These are phyloP conservation scores for Didymellaceae sp. DNA, from an alignment of 2,329 filamentous ascomycete species.

Conservation along the genomic window DNA sequence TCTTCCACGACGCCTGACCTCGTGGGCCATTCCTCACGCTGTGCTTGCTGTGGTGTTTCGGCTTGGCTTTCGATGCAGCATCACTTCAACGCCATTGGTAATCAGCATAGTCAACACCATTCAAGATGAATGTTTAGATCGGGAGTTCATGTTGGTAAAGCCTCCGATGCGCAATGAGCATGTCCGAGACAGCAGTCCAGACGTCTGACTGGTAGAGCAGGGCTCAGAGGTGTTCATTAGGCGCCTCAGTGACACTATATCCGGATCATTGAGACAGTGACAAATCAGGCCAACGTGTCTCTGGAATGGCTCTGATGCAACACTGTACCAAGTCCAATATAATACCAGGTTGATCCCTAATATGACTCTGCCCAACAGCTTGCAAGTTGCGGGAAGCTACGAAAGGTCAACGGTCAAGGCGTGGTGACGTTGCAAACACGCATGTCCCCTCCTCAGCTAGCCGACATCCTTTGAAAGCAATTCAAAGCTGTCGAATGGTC, in stretches of 20 bases:
- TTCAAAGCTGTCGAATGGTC: neutral
- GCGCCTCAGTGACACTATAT: slow-evolving; percentile 2
- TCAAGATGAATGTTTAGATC: neutral
- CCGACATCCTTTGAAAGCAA: neutral
- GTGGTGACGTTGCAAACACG: neutral
- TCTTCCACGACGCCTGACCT: neutral
- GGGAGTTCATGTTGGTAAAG: neutral
- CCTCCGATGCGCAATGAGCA: neutral
- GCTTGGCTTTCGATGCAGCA: neutral
- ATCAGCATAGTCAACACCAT: neutral
- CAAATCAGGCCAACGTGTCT: neutral
- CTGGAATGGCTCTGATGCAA: neutral
- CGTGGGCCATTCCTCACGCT: neutral
- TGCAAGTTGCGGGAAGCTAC: too few relatives aligned
- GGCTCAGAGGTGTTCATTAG: slow-evolving; percentile 1
- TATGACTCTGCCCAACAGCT: too few relatives aligned
- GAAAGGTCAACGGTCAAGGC: neutral
- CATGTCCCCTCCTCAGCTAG: neutral
- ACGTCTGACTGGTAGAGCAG: slow-evolving; percentile 8
- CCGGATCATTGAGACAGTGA: neutral
- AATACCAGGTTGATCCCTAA: too few relatives aligned
- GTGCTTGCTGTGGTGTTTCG: neutral
- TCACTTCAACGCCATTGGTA: neutral
- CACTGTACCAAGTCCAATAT: neutral
- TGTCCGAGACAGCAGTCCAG: slow-evolving; percentile 16